Evolutionary conservation across 2,329 filamentous ascomycete species (phyloP).

Genomic region (Verticillium zaregamsianum): DNA sequence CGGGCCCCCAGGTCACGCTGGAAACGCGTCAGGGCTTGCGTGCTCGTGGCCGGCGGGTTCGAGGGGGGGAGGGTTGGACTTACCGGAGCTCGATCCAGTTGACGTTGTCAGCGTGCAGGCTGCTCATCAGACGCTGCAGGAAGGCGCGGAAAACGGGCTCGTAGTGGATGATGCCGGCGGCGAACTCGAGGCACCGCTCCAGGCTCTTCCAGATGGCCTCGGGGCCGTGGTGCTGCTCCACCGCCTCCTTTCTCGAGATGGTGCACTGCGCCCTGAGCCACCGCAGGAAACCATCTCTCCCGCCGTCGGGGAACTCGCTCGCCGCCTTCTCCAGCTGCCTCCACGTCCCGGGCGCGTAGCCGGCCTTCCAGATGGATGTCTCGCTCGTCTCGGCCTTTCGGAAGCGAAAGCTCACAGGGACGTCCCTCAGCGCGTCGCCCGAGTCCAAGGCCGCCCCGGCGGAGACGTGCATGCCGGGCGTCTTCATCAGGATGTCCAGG

Average conservation of each 20-base stretch:
- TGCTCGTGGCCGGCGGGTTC: not conserved
- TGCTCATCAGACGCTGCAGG: slow-evolving; percentile 59
- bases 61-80: not conserved
- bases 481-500: slow-evolving; percentile 61
- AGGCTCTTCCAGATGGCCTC: slow-evolving; percentile 77
- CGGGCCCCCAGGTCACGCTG: slow-evolving; percentile 60
- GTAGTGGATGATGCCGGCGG: slow-evolving; percentile 70
- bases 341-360: slow-evolving; percentile 53
- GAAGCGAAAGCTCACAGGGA: slow-evolving; percentile 54
- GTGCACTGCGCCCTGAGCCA: slow-evolving; percentile 68
- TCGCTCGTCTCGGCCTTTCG: slow-evolving; percentile 31
- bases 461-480: slow-evolving; percentile 65
- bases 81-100: slow-evolving; percentile 68
- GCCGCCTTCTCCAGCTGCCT: slow-evolving; percentile 56
- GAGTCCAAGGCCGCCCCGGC: slow-evolving; percentile 47
- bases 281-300: slow-evolving; percentile 59
- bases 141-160: slow-evolving; percentile 77
- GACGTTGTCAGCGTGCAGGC: slow-evolving; percentile 68
- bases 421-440: slow-evolving; percentile 43
- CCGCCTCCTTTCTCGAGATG: slow-evolving; percentile 63
- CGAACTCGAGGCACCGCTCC: slow-evolving; percentile 59
- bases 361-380: slow-evolving; percentile 50
- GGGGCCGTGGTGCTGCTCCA: slow-evolving; percentile 68
- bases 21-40: not conserved
- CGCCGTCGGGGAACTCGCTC: slow-evolving; percentile 64